Percentiles rank a stretch among this genome's conserved stretches.
These are phyloP conservation scores for Toxicodendron radicans DNA, from an alignment of 345 rosid species.

Conservation along the genomic window DNA sequence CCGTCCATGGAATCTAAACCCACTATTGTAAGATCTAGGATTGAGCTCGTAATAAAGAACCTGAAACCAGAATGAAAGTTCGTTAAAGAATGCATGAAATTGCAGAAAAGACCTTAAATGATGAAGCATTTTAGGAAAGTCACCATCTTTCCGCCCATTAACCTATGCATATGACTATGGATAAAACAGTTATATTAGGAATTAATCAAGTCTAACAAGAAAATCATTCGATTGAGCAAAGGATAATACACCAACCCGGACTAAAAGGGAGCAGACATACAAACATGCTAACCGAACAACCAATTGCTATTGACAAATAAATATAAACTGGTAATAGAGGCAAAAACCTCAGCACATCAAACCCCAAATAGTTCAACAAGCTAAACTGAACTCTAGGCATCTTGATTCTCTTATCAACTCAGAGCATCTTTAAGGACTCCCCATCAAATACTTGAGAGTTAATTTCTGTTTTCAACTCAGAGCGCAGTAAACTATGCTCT, in stretches of 20 bases:
- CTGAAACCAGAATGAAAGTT: constrained; percentile 43
- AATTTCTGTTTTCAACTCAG: neutral
- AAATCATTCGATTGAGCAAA: neutral
- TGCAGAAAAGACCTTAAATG: constrained; percentile 2
- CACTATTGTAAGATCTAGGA: constrained; percentile 87
- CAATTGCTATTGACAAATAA: neutral
- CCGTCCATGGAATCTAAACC: constrained; percentile 78
- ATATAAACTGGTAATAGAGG: neutral
- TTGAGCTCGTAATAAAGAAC: constrained; percentile 89
- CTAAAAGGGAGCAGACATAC: neutral
- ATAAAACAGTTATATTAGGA: neutral
- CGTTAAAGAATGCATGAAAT: constrained; percentile 3
- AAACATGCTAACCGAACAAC: neutral
- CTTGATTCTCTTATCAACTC: neutral
- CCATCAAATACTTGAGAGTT: neutral
- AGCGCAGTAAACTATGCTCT: neutral
- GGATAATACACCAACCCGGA: neutral
- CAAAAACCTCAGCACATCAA: neutral
- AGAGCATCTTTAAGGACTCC: neutral
- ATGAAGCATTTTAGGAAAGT: neutral
- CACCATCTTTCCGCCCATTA: neutral
- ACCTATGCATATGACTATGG: neutral
- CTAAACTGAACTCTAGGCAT: neutral
- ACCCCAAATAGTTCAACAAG: neutral
- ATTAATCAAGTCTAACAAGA: neutral